Evolutionary conservation across 495 filamentous ascomycete species (phyloP), one percentile per base, ranked within the genome.

Genomic region (Penicillium chermesinum): DNA sequence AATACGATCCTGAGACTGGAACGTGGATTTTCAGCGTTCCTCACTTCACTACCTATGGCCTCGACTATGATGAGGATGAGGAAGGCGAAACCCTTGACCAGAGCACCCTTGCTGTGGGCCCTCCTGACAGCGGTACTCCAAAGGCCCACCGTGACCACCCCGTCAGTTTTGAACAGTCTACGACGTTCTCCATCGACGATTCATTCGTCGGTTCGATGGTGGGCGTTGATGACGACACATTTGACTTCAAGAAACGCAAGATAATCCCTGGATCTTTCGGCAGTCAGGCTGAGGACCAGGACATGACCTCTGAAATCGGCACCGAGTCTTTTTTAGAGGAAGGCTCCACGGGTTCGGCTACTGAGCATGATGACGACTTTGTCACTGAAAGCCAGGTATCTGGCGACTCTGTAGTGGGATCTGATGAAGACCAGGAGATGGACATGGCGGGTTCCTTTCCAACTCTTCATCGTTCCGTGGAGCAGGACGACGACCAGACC

Each of bases 41-140:
- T 49, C 93, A 98, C 66, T 98, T 90, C 66, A 96, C 89, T 13
- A 95, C 89, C 7, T 98, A 98, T 63, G 89, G 84, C n/a, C 74
- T 96, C 41, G 85, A 89, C 52, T 88, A 93, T 53, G 87, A 91
- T 36, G 87, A 88, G 19, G 85, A 89, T 38, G 86, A 89, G 30
- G 78, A 82, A 56, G 80, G 62, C 67, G 63, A 73, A 63, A 73
- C 64, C 59, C 66, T 71, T 62, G 70, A 70, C 44, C 71, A 77
- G 57, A 84, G 77, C 66, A 74, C 74, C 50, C 64, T 82, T 41
- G 81, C 79, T 65, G 76, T 70, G 47, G 71, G 57, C 40, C 60
- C 25, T 30, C 70, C 79, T 55, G 80, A 83, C 58, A 80, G 73
- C 21, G 74, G 79, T 45, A 83, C 78, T 53, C 78, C 78, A 17